Evolutionary conservation across 163 green algal genomes (phyloP), one percentile per base, ranked within the genome.

Genomic region (Trebouxiophyceae sp.): DNA sequence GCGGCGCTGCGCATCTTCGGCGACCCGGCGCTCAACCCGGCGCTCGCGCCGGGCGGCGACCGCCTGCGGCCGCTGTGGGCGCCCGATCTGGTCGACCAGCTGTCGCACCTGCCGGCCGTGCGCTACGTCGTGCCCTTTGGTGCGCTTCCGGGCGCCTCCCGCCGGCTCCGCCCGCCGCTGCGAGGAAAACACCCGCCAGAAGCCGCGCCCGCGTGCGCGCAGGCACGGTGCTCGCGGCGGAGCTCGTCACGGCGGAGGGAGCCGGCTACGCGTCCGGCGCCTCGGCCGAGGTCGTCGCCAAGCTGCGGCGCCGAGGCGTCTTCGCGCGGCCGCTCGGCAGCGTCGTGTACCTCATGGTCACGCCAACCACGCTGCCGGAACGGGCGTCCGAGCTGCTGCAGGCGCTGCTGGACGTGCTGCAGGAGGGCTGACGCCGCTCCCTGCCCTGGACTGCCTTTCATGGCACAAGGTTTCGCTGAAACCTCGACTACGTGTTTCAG

Each of bases 311-410:
- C 3, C 26, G 62, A 30, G 89, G 84, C 6, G 73, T 96, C 7
- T 93, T 79, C 70, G 81, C 82, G 22, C 73, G 90, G 26, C 87
- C 87, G 19, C 70, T 97, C 29, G 85, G 91, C 0, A 76, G 83
- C 57, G 86, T 96, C 4, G 80, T 95, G 6, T 97, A 97, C 54
- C 57, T 96, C 0, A 93, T 97, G 88, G 72, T 84, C 45, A 86
- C 87, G 1, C 90, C 90, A 4, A 91, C 86, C n/a, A 90, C 82
- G 50, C 12, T 20, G 20, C 32, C 2, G 1, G 32, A 62, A 16
- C 34, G 22, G 5, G 57, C 44, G 24, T 33, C 32, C 2, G 29
- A 16, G 2, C 57, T 71, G 20, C 56, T 71, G 39, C 47, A 63
- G 4, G 2, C 54, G 1, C 31, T 69, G 1, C 4, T 63, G 50